Conservation (phyloP, 345 rosid genomes). For the Populus davidiana region DNA sequence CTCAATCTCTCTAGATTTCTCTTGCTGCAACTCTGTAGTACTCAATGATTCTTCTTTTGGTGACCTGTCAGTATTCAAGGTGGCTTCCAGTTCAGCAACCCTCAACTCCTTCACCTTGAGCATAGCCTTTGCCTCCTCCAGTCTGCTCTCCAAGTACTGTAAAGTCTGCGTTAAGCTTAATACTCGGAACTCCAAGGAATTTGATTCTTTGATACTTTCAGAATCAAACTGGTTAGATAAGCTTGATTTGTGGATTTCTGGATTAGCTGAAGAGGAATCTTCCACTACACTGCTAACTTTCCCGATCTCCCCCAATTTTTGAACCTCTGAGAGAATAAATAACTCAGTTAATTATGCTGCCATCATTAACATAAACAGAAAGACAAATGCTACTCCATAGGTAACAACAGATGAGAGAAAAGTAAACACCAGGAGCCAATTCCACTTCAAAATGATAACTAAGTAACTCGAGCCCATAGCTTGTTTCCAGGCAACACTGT, state of each 20-base stretch:
- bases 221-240: constrained; percentile 36
- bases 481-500: not conserved
- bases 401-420: not conserved
- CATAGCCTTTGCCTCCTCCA: constrained; percentile 44
- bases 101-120: constrained; percentile 47
- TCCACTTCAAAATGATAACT: not conserved
- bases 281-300: constrained; percentile 33
- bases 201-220: constrained; percentile 29
- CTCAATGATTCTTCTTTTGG: constrained; percentile 38
- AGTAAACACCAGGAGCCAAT: not conserved
- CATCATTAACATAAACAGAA: not conserved
- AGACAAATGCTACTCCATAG: not conserved
- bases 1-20: constrained; percentile 42
- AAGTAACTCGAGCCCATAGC: not conserved
- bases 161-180: constrained; percentile 47
- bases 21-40: constrained; percentile 30
- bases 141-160: constrained; percentile 42
- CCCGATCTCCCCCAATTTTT: constrained; percentile 54
- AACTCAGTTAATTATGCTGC: constrained; percentile 9
- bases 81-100: constrained; percentile 54
- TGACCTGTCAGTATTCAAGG: constrained; percentile 23
- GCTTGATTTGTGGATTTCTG: constrained; percentile 34
- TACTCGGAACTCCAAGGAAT: constrained; percentile 41
- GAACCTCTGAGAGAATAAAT: constrained; percentile 40
- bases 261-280: constrained; percentile 18